These are phyloP conservation scores for Hanseniaspora hatyaiensis DNA, from an alignment of 805 yeast species.

Conservation along the genomic window DNA sequence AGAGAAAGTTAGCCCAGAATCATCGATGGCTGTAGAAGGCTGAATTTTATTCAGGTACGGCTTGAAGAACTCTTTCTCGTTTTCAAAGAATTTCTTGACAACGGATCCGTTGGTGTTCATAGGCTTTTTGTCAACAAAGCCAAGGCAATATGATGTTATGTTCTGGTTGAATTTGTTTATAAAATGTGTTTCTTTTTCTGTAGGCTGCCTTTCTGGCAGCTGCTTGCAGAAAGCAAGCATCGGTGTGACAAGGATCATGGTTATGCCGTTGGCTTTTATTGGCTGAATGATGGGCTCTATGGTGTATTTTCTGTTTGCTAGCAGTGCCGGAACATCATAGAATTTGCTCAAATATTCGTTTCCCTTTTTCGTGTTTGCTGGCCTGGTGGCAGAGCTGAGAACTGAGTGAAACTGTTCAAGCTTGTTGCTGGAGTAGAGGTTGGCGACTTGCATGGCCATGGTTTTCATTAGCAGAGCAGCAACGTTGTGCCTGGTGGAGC, in stretches of 20 bases:
- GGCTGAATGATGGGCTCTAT: too few relatives aligned
- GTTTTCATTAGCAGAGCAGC: not conserved
- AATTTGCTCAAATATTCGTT: too few relatives aligned
- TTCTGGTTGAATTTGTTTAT: not conserved
- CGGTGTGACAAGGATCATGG: not conserved
- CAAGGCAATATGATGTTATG: not conserved
- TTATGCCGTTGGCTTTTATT: too few relatives aligned
- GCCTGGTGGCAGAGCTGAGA: too few relatives aligned
- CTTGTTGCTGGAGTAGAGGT: not conserved
- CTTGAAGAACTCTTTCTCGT: not conserved
- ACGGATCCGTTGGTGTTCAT: slow-evolving; percentile 5
- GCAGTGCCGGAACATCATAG: too few relatives aligned
- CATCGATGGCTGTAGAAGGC: not conserved
- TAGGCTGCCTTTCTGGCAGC: not conserved
- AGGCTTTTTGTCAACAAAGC: not conserved
- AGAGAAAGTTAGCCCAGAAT: not conserved
- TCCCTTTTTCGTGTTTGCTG: too few relatives aligned
- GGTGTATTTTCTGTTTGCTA: too few relatives aligned
- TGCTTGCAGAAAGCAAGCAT: not conserved
- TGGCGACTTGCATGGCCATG: not conserved
- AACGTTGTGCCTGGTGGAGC: slow-evolving; percentile 13
- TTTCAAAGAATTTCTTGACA: not conserved
- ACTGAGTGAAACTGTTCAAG: not conserved
- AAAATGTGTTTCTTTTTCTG: not conserved
- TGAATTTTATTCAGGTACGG: not conserved